phyloP scores from a whole-genome alignment of 1,139 yeast species.

The Arxiozyma bovina region DNA sequence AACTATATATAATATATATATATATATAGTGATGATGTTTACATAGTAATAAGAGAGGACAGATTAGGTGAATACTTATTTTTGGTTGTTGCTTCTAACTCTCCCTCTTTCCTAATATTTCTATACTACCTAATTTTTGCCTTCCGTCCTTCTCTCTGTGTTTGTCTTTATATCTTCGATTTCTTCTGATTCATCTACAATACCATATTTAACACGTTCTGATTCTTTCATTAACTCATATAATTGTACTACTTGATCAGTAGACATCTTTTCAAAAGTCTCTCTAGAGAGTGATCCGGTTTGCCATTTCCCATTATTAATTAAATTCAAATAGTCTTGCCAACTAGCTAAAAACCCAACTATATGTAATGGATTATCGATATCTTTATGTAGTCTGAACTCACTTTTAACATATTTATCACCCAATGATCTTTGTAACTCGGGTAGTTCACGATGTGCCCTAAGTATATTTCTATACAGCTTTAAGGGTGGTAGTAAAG shows the following conservation, averaged over 20 bases:
- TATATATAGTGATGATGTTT: background rate
- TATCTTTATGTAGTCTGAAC: conserved; percentile 72
- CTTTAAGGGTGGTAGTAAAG: conserved; percentile 71
- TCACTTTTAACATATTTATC: conserved; percentile 85
- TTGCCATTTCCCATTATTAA: conserved; percentile 74
- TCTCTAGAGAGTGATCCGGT: conserved; percentile 55
- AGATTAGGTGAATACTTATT: too few relatives aligned
- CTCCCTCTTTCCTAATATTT: background rate
- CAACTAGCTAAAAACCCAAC: conserved; percentile 89
- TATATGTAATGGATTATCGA: conserved; percentile 86
- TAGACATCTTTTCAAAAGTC: conserved; percentile 73
- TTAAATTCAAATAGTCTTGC: conserved; percentile 76
- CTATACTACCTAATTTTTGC: too few relatives aligned
- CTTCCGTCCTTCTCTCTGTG: background rate
- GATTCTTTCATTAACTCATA: conserved; percentile 67
- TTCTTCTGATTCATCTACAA: background rate
- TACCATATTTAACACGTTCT: conserved; percentile 11
- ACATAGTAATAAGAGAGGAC: background rate
- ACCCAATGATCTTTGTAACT: conserved; percentile 67
- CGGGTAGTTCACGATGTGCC: conserved; percentile 64
- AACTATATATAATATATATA: background rate
- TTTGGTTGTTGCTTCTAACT: too few relatives aligned
- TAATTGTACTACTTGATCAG: conserved; percentile 84
- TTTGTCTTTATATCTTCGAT: too few relatives aligned
- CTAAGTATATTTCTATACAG: conserved; percentile 71